A percentile compares a stretch with the other conserved stretches of the same genome.
Conservation (phyloP, 495 filamentous ascomycete genomes). For the Chaetomium cochliodes region DNA sequence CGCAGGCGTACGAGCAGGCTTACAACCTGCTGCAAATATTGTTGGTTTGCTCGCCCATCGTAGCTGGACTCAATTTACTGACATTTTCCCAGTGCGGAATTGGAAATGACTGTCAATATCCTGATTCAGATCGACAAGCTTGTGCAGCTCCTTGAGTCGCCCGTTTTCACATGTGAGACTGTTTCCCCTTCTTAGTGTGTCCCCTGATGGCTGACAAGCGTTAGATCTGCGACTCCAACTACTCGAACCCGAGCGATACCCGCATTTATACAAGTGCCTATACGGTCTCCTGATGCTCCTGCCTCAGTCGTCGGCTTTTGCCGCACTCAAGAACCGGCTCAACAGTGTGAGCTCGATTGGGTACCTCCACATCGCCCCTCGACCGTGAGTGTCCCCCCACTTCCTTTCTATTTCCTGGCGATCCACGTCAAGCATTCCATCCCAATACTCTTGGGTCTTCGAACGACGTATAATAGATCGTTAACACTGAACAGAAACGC, state of each 20-base stretch:
- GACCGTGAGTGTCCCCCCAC: conserved; percentile 63
- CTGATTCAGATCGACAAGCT: conserved; percentile 99
- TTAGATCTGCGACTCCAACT: conserved; percentile 91
- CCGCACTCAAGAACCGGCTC: conserved; percentile 91
- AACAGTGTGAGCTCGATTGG: conserved; percentile 97
- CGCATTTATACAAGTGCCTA: conserved; percentile 96
- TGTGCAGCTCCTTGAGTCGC: conserved; percentile 94
- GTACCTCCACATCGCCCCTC: conserved; percentile 79
- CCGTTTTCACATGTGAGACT: conserved; percentile 86
- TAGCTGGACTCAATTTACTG: neutral
- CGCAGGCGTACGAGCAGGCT: conserved; percentile 97
- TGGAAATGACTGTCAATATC: conserved; percentile 99
- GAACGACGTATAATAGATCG: neutral
- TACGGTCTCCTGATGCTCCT: conserved; percentile 98
- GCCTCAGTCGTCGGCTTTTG: conserved; percentile 95
- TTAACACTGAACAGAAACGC: conserved; percentile 39
- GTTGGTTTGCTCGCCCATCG: conserved; percentile 47
- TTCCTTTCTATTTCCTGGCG: too few relatives aligned
- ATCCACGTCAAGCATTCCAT: neutral
- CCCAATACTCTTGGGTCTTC: neutral
- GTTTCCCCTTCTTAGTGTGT: neutral
- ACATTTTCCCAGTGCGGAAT: conserved; percentile 65
- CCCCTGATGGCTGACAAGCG: neutral
- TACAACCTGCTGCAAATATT: conserved; percentile 97
- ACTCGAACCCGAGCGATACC: conserved; percentile 95